A percentile compares a stretch with the other conserved stretches of the same genome.
These are phyloP conservation scores for Candida methanosorbosa DNA, from an alignment of 805 yeast genomes.

Conservation along the genomic window DNA sequence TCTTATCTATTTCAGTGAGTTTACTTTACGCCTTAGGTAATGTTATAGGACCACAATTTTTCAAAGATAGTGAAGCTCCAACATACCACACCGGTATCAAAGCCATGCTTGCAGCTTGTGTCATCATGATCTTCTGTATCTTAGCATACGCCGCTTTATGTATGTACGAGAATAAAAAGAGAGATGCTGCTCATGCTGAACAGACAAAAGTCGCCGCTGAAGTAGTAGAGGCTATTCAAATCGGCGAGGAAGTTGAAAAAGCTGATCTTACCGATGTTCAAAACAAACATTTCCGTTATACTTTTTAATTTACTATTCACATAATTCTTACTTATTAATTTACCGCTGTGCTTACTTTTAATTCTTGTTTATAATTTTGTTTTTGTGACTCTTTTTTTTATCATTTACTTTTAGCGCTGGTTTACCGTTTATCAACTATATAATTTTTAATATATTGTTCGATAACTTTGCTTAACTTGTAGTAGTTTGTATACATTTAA, in stretches of 20 bases:
- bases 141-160: slow-evolving; percentile 10
- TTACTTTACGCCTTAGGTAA: slow-evolving; percentile 2
- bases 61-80: slow-evolving; percentile 43
- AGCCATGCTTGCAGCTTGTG: slow-evolving; percentile 11
- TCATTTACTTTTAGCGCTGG: neutral
- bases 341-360: too few relatives aligned
- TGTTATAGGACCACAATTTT: slow-evolving; percentile 48
- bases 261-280: slow-evolving; percentile 3
- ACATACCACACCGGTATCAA: slow-evolving; percentile 25
- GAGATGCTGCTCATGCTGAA: slow-evolving; percentile 1
- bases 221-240: slow-evolving; percentile 1
- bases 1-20: slow-evolving; percentile 15
- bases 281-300: slow-evolving; percentile 3
- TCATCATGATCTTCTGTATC: slow-evolving; percentile 12
- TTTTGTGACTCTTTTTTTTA: neutral
- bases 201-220: neutral
- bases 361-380: neutral
- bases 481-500: too few relatives aligned
- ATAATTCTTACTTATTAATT: too few relatives aligned
- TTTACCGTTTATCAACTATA: too few relatives aligned
- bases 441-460: too few relatives aligned
- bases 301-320: too few relatives aligned
- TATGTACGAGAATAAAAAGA: slow-evolving; percentile 2
- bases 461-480: too few relatives aligned
- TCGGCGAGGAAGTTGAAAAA: slow-evolving; percentile 4